Evolutionary conservation across 768 basidiomycete genomes (phyloP), one percentile per base, ranked within the genome.

Genomic region (Calocybe cyanea): DNA sequence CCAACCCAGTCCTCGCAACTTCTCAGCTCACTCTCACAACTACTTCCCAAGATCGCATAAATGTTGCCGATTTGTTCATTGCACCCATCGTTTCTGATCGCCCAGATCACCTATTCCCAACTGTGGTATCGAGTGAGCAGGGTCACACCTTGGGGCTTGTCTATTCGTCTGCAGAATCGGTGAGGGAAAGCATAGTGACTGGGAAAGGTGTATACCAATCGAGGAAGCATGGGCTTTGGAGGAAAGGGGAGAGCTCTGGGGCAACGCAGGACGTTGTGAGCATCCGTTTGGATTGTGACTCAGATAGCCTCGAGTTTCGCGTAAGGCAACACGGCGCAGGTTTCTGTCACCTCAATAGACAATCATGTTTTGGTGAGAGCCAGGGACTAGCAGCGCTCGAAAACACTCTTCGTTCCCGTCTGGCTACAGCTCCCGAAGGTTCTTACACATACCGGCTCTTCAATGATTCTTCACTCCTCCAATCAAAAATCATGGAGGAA

Each of bases 401-500:
- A 64, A 72, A 63, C 37, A 93, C 86, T 1, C 76, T 99, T 13
- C 71, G 73, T 45, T 77, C 83, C 2, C 80, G 96, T 33, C 69
- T 88, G 36, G 66, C 68, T 25, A 76, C 78, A 19, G 92, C 95
- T 0, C 93, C 93, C 0, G 83, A 84, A 54, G 93, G 92, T 4
- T 93, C 90, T 1, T 99, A 99, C 65, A 98, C 96, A 14, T 81
- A 77, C 41, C 73, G 91, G 43, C 68, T 99, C 20, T 96, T 98
- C 66, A 72, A 76, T 34, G 90, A 97, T 60, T 68, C 84, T 4
- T 77, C 75, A 37, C 74, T 99, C n/a, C 71, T 98, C 36, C 78
- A 75, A 37, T 85, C 92, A 41, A 99, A 99, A 73, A 92, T 99
- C 53, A 91, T 88, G 83, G 96, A 99, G 65, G 96, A 99, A 63